These are phyloP conservation scores for Mytilinidion resinicola DNA, from an alignment of 495 filamentous ascomycete species.

Conservation along the genomic window DNA sequence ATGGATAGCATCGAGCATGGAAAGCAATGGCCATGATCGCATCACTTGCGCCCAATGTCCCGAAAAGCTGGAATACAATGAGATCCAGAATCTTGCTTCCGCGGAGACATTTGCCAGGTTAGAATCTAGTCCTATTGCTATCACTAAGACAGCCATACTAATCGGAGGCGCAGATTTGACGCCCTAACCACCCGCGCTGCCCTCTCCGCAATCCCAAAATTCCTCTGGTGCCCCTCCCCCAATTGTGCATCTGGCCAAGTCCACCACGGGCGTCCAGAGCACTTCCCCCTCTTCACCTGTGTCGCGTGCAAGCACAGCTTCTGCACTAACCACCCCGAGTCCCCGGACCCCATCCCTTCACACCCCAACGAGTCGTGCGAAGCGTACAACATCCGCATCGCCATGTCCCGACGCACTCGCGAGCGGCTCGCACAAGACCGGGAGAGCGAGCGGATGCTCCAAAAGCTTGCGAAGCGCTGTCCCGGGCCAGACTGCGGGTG, in stretches of 20 bases:
- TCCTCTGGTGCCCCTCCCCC: neutral
- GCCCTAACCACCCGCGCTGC: neutral
- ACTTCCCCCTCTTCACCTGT: neutral
- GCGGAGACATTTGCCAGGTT: neutral
- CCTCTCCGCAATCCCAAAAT: neutral
- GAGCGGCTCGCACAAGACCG: neutral
- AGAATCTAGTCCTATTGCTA: neutral
- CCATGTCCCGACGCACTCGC: neutral
- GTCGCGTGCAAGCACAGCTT: neutral
- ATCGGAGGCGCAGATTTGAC: neutral
- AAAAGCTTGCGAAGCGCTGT: neutral
- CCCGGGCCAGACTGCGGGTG: slow-evolving; percentile 1
- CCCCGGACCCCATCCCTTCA: neutral
- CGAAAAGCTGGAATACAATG: neutral
- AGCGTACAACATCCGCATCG: neutral
- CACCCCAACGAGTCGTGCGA: neutral
- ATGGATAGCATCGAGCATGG: neutral
- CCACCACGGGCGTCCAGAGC: neutral
- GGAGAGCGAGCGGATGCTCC: neutral
- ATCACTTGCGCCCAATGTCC: neutral
- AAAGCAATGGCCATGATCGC: neutral
- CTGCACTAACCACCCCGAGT: neutral
- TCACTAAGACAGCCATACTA: neutral
- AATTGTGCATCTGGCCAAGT: neutral
- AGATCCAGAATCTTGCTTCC: neutral